Evolutionary conservation across 73 alveolate genomes (phyloP).

Genomic region (Durusdinium trenchii): DNA sequence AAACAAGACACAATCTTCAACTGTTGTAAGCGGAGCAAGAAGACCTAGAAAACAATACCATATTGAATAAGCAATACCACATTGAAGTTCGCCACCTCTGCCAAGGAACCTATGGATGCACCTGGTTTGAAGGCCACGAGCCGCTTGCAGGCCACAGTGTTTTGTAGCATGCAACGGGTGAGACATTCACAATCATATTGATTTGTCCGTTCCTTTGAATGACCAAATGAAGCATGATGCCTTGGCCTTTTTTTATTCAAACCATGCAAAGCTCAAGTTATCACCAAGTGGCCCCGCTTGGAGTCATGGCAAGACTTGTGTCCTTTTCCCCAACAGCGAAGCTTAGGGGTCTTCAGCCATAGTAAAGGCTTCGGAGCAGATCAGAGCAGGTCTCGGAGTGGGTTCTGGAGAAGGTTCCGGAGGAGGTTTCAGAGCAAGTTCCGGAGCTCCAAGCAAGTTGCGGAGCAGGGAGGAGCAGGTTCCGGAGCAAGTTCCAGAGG

Average conservation of each 20-base stretch:
- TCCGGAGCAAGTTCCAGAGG: too few relatives aligned
- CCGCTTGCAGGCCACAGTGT: neutral
- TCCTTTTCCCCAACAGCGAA: too few relatives aligned
- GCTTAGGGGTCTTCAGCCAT: too few relatives aligned
- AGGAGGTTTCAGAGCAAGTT: too few relatives aligned
- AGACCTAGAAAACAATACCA: neutral
- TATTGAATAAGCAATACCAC: neutral
- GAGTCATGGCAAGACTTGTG: neutral
- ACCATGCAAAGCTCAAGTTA: neutral
- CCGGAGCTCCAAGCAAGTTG: neutral
- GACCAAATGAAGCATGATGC: neutral
- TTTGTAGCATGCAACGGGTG: neutral
- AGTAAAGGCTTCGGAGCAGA: too few relatives aligned
- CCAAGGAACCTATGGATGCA: constrained; percentile 29
- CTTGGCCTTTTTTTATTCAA: neutral
- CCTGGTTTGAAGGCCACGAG: constrained; percentile 27
- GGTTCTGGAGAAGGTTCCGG: too few relatives aligned
- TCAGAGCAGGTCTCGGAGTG: too few relatives aligned
- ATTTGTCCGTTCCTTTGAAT: neutral
- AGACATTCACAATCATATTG: neutral
- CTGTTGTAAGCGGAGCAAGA: too few relatives aligned
- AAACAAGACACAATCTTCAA: too few relatives aligned
- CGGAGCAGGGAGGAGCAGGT: too few relatives aligned
- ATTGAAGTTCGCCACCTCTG: neutral
- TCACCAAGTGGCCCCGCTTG: neutral